Evolutionary conservation across 306 rosid species (phyloP), one percentile per base, ranked within the genome.

Genomic region (Begonia peltatifolia): DNA sequence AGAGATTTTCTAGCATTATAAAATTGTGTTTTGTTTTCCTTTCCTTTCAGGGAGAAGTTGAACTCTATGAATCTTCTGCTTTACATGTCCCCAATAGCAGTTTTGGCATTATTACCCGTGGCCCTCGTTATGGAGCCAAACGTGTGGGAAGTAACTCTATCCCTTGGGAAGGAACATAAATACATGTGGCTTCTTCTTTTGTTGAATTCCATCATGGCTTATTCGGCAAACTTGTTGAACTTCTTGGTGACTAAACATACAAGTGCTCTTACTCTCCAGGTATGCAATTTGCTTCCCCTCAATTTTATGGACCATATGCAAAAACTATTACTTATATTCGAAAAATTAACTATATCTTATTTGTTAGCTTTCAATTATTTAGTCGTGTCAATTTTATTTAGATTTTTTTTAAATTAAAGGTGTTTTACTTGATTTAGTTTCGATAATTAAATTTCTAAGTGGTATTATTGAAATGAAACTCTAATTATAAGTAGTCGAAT

Each of bases 191-290:
- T 90, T 55, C 99, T 90, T 75, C 88, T 90, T 80, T 66, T 77
- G 48, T 62, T 90, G 50, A 90, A 90, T 71, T 90, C 99, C 38
- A 77, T 71, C 17, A 44, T 87, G 69, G 96, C 95, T 44, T 90
- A 80, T 74, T 70, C 76, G 10, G 99, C 99, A 38, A 90, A 90
- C 81, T 62, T 90, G 72, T 67, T 89, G 67, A 90, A 90, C 76
- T 86, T 90, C 82, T 75, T 90, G 86, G 99, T 90, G 57, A 90
- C 95, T n/a, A 86, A 90, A 68, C 84, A 90, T 68, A 90, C 99
- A 23, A 90, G 99, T 58, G 88, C 99, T 36, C 71, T 86, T 14
- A 90, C 95, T 22, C 95, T 90, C 59, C 99, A 90, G 94, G 99
- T 90, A 80, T 25, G 69, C 36, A 6, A 4, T 6, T 30, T 5